Base-by-base conservation (phyloP, 2,329 filamentous ascomycete genomes). In the Verticillium nubilum region DNA sequence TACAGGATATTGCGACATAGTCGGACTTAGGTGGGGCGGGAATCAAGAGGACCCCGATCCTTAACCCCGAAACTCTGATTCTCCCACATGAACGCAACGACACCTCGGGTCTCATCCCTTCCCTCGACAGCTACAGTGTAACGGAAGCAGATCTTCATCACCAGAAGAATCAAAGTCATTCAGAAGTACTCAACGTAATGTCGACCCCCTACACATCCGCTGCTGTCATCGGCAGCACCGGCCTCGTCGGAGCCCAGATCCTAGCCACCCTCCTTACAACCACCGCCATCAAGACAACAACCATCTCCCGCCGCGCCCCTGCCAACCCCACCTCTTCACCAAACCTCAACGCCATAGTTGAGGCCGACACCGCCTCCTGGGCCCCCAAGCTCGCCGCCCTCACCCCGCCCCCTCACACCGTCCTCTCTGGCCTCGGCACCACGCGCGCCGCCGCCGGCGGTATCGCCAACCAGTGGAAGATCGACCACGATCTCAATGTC, bases 401-500 rank as follows among this genome's bases (percentile, higher is more conserved):
- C 53, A 69, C 76, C 0, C 83, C 87, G 0, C 63, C 78, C 0
- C 86, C 90, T 0, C 71, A 78, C 1, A 78, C 89, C 64, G 87
- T 95, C 76, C 86, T 94, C 76, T 92, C 90, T 2, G 85, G 85
- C 1, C 82, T 97, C 1, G 94, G 88, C 60, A 97, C 92, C 2
- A 97, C 93, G 0, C 85, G 86, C 55, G 88, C 79, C 0, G 80
- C 81, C 13, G 92, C 92, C 0, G 93, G 93, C 62, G 81, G 89
- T 60, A 76, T 96, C 64, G 88, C 86, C 28, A 86, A 87, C 62
- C 94, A 97, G 76, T 89, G 91, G 77, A 90, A 90, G 70, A 90
- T 97, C 64, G 94, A 97, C 76, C 85, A 92, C 70, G 92, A 95
- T 69, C 80, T 97, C 52, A 96, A 96, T 74, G 73, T 96, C 55